Base-by-base conservation (phyloP, 768 basidiomycete genomes). In the Trametes cingulata region DNA sequence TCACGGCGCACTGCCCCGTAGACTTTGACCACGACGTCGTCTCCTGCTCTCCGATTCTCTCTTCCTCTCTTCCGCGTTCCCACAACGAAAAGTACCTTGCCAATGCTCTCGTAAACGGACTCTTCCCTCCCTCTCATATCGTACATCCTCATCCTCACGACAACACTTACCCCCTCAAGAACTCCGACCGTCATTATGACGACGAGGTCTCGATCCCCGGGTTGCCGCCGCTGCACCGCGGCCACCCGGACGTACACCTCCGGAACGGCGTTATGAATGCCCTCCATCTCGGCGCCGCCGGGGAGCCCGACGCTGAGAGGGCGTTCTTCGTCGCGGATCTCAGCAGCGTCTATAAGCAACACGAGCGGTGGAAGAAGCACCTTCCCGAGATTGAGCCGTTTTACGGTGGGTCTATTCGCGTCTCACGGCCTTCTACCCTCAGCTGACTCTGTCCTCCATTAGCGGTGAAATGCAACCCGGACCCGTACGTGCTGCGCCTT, bases 381-480 rank as follows among this genome's bases (percentile, higher is more conserved):
- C 82, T 99, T 19, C 88, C 92, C 3, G 84, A 90, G 54, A 85
- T 98, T n/a, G 87, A 93, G 65, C 94, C 95, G 12, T 96, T 91
- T 77, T 98, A 95, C 74, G 96, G 93, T 93, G 63, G 59, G 87
- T 77, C 37, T 50, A 25, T 41, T 41, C 19, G 47, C 27, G 24
- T 58, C 53, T 53, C 20, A 25, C 12, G 7, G n/a, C 60, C n/a
- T 36, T 62, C 22, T 27, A 46, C n/a, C 61, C 20, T 60, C 50
- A 35, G 60, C 55, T 52, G 62, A 60, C 29, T 66, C 41, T 71
- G 61, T 71, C 62, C 49, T 62, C 17, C 29, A 60, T 45, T 63
- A 94, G 94, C 97, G 60, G 86, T 98, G 70, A 99, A 99, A 78
- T 97, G 94, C 77, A 99, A 99, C 78, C 96, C 97, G 20, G 96